phyloP scores from a whole-genome alignment of 306 rosid species.

The Dalbergia cultrata region DNA sequence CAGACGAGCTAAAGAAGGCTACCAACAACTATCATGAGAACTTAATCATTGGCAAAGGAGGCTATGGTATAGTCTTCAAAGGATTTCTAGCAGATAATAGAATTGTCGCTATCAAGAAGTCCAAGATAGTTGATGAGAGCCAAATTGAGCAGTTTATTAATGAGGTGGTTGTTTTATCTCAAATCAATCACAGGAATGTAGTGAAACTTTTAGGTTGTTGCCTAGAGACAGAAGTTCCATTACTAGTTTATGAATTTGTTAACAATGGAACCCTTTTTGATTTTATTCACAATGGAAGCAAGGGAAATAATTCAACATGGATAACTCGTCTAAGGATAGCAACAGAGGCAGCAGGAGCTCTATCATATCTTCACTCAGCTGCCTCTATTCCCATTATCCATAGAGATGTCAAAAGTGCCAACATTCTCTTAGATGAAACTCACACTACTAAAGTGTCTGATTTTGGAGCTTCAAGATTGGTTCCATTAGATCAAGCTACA shows the following conservation, averaged over 20 bases:
- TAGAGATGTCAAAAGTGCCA: no score
- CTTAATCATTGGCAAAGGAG: background rate
- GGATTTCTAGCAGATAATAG: background rate
- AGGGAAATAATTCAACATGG: background rate
- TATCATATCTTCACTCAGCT: no score
- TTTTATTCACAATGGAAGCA: background rate
- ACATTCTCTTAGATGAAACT: no score
- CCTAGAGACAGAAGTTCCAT: background rate
- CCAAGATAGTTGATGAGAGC: conserved; percentile 1
- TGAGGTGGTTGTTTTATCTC: conserved; percentile 13
- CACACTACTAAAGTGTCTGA: no score
- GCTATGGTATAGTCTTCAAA: conserved; percentile 14
- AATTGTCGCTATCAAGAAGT: conserved; percentile 19
- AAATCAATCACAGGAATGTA: conserved; percentile 20
- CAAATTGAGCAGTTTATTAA: conserved; percentile 33
- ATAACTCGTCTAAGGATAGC: conserved; percentile 27
- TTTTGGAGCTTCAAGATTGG: no score
- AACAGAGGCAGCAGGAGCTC: no score
- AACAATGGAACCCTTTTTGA: conserved; percentile 39
- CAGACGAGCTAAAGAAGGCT: background rate
- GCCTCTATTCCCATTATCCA: no score
- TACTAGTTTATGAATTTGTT: conserved; percentile 2
- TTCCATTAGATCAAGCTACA: no score
- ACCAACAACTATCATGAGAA: no score
- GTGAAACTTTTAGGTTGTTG: no score